A percentile compares a stretch with the other conserved stretches of the same genome.
Evolutionary conservation across 2,329 filamentous ascomycete genomes (phyloP).

Genomic region (Westerdykella aurantiaca): DNA sequence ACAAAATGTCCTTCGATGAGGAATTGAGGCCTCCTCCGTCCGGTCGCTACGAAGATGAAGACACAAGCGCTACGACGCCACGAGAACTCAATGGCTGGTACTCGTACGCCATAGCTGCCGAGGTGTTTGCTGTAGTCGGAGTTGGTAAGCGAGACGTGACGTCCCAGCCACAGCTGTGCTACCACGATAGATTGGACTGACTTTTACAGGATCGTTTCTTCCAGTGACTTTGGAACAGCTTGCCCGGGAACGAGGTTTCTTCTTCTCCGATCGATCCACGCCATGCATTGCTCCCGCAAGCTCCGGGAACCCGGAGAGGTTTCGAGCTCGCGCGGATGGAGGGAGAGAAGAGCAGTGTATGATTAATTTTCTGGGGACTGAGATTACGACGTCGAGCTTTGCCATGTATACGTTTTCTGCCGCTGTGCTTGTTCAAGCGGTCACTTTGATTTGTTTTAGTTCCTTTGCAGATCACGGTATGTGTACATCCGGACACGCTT

Average conservation of each 20-base stretch:
- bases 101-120: constrained; percentile 81
- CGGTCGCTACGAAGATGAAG: constrained; percentile 26
- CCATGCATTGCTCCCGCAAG: constrained; percentile 64
- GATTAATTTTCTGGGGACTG: constrained; percentile 67
- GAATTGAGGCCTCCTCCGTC: constrained; percentile 6
- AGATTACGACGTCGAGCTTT: constrained; percentile 88
- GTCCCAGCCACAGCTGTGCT: neutral
- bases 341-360: constrained; percentile 58
- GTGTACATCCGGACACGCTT: neutral
- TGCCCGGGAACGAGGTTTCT: constrained; percentile 79
- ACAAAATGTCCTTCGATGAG: constrained; percentile 15
- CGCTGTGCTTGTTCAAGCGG: constrained; percentile 76
- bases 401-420: constrained; percentile 93
- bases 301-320: constrained; percentile 22
- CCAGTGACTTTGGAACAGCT: constrained; percentile 88
- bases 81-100: constrained; percentile 87
- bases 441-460: constrained; percentile 89
- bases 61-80: constrained; percentile 66
- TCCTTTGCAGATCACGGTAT: constrained; percentile 88
- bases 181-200: neutral
- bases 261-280: constrained; percentile 66
- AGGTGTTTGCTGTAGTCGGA: constrained; percentile 88
- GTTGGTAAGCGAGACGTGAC: constrained; percentile 53
- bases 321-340: constrained; percentile 12
- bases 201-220: constrained; percentile 69